phyloP scores from a whole-genome alignment of 768 basidiomycete species.

The Crepidotus variabilis region DNA sequence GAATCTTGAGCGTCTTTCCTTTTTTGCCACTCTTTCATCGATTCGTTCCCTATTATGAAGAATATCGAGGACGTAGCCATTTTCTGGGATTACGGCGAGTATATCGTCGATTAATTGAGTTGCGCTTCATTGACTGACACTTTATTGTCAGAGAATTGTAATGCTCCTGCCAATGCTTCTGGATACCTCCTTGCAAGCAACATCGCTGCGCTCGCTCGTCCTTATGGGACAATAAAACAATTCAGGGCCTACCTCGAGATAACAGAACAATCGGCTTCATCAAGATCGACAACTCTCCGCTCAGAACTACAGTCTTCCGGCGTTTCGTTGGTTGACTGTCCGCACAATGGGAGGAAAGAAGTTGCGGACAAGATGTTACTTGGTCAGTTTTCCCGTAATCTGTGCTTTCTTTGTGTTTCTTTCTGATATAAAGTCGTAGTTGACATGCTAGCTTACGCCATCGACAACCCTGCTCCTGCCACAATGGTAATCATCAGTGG shows the following conservation, averaged over 20 bases:
- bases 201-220: constrained; percentile 21
- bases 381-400: constrained; percentile 22
- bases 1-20: background rate
- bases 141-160: constrained; percentile 25
- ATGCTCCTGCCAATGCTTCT: constrained; percentile 20
- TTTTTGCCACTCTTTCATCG: background rate
- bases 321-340: constrained; percentile 36
- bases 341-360: constrained; percentile 30
- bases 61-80: constrained; percentile 4
- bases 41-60: background rate
- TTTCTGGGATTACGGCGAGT: constrained; percentile 7
- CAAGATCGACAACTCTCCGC: constrained; percentile 11
- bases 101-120: background rate
- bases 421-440: constrained; percentile 19
- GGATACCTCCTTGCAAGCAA: constrained; percentile 25
- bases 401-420: background rate
- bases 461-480: constrained; percentile 40
- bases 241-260: constrained; percentile 30
- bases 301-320: constrained; percentile 46
- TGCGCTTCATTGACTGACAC: background rate
- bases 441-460: constrained; percentile 24
- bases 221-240: constrained; percentile 24
- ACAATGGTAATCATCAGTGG: constrained; percentile 45
- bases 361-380: constrained; percentile 50
- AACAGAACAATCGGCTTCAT: constrained; percentile 17